Evolutionary conservation across 1,284 basidiomycete species (phyloP).

Genomic region (Austroboletus niveus): DNA sequence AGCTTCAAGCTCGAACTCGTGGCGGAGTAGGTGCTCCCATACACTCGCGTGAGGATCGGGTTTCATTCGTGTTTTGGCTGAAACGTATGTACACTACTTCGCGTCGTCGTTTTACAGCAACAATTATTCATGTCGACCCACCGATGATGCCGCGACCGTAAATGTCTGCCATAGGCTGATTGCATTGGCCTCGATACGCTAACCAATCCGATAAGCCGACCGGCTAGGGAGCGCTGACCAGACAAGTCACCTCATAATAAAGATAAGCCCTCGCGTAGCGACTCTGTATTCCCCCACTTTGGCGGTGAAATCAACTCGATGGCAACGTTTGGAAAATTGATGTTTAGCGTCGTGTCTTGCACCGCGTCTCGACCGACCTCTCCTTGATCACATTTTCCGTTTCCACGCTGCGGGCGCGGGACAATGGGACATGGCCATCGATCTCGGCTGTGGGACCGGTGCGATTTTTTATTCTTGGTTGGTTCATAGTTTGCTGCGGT

Average conservation of each 20-base stretch:
- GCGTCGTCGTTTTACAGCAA: constrained; percentile 6
- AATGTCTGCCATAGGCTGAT: too few relatives aligned
- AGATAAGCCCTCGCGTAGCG: too few relatives aligned
- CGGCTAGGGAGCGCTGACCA: not conserved
- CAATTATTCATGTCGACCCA: not conserved
- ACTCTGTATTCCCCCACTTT: not conserved
- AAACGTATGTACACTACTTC: not conserved
- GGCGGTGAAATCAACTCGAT: constrained; percentile 33
- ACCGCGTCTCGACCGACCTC: constrained; percentile 65
- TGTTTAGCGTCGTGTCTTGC: constrained; percentile 65
- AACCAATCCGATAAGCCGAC: not conserved
- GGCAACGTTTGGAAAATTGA: constrained; percentile 66
- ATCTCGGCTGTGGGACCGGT: constrained; percentile 86
- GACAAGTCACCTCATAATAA: not conserved
- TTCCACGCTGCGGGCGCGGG: constrained; percentile 44
- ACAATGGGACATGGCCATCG: constrained; percentile 58
- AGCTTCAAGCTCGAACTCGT: too few relatives aligned
- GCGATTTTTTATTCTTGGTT: constrained; percentile 19
- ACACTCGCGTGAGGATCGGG: not conserved
- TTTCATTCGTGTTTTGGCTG: too few relatives aligned
- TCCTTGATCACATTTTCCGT: constrained; percentile 45
- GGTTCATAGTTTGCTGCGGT: too few relatives aligned
- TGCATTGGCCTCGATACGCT: too few relatives aligned
- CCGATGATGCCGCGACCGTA: not conserved
- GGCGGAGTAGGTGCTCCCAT: too few relatives aligned